phyloP scores from a whole-genome alignment of 2,329 filamentous ascomycete species.

The Diaporthe sp. region DNA sequence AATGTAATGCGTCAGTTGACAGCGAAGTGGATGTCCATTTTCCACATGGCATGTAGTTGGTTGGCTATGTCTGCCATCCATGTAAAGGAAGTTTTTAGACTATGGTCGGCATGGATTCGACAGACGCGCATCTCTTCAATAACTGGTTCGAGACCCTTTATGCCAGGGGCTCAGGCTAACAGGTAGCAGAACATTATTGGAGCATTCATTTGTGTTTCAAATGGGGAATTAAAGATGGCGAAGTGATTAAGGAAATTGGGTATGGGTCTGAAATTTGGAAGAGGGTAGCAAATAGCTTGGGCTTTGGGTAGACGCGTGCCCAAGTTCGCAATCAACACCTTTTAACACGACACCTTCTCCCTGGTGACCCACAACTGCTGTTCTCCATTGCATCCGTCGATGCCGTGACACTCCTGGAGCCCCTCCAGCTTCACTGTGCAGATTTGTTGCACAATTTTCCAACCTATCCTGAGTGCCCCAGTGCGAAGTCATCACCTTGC shows the following conservation, averaged over 20 bases:
- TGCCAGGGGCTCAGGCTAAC: not conserved
- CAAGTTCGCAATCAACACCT: not conserved
- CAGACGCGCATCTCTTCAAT: not conserved
- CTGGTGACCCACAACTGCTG: not conserved
- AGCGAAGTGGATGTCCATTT: not conserved
- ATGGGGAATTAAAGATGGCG: no score
- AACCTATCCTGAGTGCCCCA: not conserved
- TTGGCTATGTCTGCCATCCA: not conserved
- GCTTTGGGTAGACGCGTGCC: not conserved
- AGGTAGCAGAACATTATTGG: not conserved
- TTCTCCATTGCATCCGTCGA: not conserved
- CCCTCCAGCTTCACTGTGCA: not conserved
- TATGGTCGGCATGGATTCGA: not conserved
- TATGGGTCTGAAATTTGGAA: not conserved
- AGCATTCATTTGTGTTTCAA: no score
- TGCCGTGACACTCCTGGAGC: not conserved
- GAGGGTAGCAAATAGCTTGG: not conserved
- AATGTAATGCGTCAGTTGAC: no score
- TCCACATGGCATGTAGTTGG: not conserved
- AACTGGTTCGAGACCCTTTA: not conserved
- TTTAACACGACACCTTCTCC: not conserved
- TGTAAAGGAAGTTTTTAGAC: not conserved
- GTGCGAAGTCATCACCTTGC: not conserved
- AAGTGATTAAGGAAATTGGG: no score
- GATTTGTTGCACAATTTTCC: no score